Percentiles rank a stretch among this genome's conserved stretches.
phyloP scores from a whole-genome alignment of 768 basidiomycete species.

The Leucocoprinus sp. region DNA sequence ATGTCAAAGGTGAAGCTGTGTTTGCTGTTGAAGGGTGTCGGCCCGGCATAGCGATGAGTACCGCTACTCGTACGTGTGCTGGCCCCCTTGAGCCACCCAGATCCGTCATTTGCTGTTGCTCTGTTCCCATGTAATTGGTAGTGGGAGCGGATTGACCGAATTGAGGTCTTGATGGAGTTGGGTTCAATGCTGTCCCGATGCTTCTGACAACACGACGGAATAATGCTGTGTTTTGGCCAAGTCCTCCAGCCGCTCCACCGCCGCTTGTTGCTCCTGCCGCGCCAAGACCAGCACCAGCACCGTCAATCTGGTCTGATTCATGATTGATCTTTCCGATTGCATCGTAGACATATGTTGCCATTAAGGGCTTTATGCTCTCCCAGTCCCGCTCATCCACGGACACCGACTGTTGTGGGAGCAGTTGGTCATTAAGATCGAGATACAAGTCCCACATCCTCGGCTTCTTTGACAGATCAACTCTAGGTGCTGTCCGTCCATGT shows the following conservation, averaged over 20 bases:
- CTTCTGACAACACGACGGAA: background rate
- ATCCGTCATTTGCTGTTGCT: conserved; percentile 6
- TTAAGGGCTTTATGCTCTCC: conserved; percentile 16
- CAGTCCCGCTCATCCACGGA: conserved; percentile 13
- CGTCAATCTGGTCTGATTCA: background rate
- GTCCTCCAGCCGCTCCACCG: background rate
- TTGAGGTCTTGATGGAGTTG: background rate
- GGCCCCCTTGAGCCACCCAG: conserved; percentile 1
- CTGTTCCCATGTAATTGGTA: background rate
- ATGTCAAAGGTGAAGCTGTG: conserved; percentile 6
- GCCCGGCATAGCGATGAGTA: conserved; percentile 38
- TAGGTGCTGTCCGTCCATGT: conserved; percentile 14
- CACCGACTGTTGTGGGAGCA: conserved; percentile 6
- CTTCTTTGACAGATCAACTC: conserved; percentile 36
- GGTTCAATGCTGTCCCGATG: background rate
- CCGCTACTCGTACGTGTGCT: conserved; percentile 26
- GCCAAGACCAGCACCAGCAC: background rate
- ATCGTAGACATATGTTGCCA: conserved; percentile 12
- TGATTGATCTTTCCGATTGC: background rate
- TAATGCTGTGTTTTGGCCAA: background rate
- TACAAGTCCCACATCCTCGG: conserved; percentile 43
- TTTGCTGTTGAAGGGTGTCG: conserved; percentile 10
- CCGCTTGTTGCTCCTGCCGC: background rate
- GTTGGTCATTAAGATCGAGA: conserved; percentile 18
- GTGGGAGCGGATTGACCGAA: background rate